Evolutionary conservation across 208 protist genomes (phyloP).

Genomic region (Strigomonas culicis): DNA sequence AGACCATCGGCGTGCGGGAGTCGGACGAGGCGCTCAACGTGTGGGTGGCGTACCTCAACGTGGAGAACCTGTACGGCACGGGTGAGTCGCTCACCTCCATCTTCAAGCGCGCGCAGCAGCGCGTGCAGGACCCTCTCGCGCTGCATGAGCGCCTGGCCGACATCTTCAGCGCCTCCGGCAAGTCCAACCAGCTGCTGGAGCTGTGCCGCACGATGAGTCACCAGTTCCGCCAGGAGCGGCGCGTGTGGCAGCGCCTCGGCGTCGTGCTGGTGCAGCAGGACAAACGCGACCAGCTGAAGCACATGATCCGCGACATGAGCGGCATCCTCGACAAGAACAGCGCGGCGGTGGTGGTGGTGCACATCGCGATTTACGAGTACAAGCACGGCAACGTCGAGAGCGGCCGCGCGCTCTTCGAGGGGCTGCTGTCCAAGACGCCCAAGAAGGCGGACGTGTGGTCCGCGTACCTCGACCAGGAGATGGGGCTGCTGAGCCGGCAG

Average conservation of each 20-base stretch:
- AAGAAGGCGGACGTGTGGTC: constrained; percentile 91
- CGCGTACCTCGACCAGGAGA: constrained; percentile 88
- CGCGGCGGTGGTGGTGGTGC: constrained; percentile 52
- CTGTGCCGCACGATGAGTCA: constrained; percentile 79
- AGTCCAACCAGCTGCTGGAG: constrained; percentile 73
- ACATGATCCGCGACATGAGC: constrained; percentile 80
- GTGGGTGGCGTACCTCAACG: constrained; percentile 92
- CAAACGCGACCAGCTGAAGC: constrained; percentile 86
- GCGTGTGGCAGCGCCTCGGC: constrained; percentile 79
- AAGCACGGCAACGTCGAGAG: constrained; percentile 74
- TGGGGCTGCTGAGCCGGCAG: constrained; percentile 54
- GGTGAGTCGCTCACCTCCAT: constrained; percentile 83
- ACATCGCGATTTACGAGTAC: constrained; percentile 84
- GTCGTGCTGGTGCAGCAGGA: constrained; percentile 68
- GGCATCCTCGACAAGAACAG: constrained; percentile 54
- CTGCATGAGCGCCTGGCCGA: constrained; percentile 86
- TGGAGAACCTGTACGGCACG: constrained; percentile 92
- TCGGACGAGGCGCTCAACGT: constrained; percentile 88
- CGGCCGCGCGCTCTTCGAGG: constrained; percentile 88
- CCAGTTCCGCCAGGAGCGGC: constrained; percentile 72
- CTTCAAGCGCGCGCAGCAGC: constrained; percentile 79
- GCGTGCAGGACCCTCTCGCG: constrained; percentile 44
- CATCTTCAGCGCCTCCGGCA: constrained; percentile 73
- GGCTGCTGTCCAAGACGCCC: constrained; percentile 76
- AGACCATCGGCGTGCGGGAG: constrained; percentile 82